Conservation (phyloP, 306 rosid genomes). For the Aeschynomene evenia region DNA sequence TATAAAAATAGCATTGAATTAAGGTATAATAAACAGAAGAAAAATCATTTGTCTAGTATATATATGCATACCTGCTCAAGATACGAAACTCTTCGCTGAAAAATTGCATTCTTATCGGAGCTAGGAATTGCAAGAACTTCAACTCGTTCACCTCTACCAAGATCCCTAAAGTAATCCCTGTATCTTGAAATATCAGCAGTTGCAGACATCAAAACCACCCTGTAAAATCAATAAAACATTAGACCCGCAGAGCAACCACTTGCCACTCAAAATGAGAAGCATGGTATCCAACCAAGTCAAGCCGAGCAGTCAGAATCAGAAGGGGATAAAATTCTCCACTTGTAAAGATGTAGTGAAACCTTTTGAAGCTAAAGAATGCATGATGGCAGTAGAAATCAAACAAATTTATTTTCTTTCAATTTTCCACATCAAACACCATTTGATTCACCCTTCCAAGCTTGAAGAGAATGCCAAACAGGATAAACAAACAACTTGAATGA, state of each 20-base stretch:
- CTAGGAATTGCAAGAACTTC: slow-evolving; percentile 87
- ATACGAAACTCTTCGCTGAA: slow-evolving; percentile 64
- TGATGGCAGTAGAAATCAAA: slow-evolving; percentile 1
- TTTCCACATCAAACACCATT: slow-evolving; percentile 13
- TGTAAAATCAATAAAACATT: slow-evolving; percentile 39
- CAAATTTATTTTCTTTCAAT: neutral
- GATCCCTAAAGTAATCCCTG: slow-evolving; percentile 78
- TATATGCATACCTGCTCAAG: slow-evolving; percentile 66
- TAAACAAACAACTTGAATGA: neutral
- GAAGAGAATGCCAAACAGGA: neutral
- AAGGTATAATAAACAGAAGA: neutral
- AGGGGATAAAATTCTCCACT: neutral
- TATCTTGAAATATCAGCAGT: slow-evolving; percentile 83
- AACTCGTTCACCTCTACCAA: slow-evolving; percentile 85
- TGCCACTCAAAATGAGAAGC: neutral
- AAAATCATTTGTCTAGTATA: neutral
- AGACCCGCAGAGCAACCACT: slow-evolving; percentile 26
- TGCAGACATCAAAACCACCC: slow-evolving; percentile 95
- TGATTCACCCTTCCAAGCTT: neutral
- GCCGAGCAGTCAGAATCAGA: neutral
- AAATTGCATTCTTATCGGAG: slow-evolving; percentile 47
- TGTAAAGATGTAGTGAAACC: neutral
- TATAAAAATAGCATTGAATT: slow-evolving; percentile 1
- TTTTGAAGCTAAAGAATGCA: neutral
- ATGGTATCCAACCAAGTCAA: slow-evolving; percentile 2